Conservation (phyloP, 768 basidiomycete genomes). For the Chiua virens region DNA sequence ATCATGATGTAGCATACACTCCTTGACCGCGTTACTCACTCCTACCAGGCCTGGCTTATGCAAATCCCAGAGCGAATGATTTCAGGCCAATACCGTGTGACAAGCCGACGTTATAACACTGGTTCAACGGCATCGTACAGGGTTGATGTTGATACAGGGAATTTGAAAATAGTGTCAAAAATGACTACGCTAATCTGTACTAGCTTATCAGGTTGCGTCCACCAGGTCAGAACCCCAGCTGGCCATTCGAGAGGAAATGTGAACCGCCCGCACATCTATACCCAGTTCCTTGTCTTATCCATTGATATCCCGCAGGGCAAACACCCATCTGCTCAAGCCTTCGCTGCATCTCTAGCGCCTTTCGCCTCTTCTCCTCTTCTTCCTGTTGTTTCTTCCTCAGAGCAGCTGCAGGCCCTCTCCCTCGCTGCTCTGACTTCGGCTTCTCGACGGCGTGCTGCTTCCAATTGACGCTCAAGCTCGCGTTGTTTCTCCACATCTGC, state of each 20-base stretch:
- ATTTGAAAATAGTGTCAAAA: no score
- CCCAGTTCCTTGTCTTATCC: conserved; percentile 42
- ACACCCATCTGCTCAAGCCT: conserved; percentile 49
- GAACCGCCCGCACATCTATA: conserved; percentile 49
- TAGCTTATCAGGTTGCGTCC: not conserved
- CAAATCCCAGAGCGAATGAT: no score
- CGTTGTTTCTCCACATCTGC: conserved; percentile 16
- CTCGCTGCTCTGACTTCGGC: conserved; percentile 23
- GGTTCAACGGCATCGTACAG: no score
- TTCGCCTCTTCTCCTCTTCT: conserved; percentile 35
- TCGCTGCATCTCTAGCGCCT: conserved; percentile 37
- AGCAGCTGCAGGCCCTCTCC: conserved; percentile 24
- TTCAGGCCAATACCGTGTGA: no score
- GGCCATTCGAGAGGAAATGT: conserved; percentile 37
- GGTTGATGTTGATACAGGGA: no score
- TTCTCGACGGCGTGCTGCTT: conserved; percentile 31
- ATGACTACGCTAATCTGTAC: no score
- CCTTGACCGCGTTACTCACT: no score
- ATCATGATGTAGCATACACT: no score
- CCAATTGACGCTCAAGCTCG: conserved; percentile 28
- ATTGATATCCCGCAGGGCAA: conserved; percentile 45
- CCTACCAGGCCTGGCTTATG: no score
- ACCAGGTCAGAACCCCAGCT: conserved; percentile 3
- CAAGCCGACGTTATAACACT: no score
- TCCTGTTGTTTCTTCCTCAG: conserved; percentile 35